A percentile compares a stretch with the other conserved stretches of the same genome.
Evolutionary conservation across 2,329 filamentous ascomycete species (phyloP).

Genomic region (Orbilia brochopaga): DNA sequence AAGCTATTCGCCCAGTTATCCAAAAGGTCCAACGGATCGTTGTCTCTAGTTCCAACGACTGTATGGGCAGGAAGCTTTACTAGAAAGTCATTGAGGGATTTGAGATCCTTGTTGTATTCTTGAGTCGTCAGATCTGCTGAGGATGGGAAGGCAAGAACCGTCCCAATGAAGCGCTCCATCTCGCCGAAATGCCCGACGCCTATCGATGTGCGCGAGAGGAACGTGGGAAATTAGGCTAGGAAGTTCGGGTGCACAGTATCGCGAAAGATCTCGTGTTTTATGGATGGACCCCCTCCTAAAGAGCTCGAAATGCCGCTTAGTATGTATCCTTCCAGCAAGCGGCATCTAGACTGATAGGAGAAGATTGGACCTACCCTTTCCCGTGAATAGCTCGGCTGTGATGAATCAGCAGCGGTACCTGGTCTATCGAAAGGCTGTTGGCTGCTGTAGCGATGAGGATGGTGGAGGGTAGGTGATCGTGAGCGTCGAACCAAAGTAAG

Average conservation of each 20-base stretch:
- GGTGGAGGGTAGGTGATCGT: no score
- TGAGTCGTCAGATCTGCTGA: conserved; percentile 51
- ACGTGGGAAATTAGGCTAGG: not conserved
- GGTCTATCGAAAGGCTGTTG: no score
- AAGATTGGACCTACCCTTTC: no score
- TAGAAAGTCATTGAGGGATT: conserved; percentile 50
- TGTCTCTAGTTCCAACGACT: conserved; percentile 52
- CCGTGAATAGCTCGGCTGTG: no score
- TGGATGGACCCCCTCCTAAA: not conserved
- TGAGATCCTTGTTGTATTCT: conserved; percentile 53
- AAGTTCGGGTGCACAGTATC: not conserved
- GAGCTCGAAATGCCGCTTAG: not conserved
- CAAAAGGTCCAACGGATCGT: conserved; percentile 53
- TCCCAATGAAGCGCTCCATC: conserved; percentile 54
- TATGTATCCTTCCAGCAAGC: not conserved
- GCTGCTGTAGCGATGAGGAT: no score
- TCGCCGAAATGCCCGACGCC: not conserved
- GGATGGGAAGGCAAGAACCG: conserved; percentile 52
- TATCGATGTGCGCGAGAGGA: not conserved
- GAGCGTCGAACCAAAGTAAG: no score
- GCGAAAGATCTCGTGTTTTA: not conserved
- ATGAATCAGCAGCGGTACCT: no score
- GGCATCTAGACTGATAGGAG: not conserved
- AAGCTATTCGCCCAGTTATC: conserved; percentile 54
- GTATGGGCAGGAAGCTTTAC: conserved; percentile 52